Evolutionary conservation across 1,139 yeast genomes (phyloP), one percentile per base, ranked within the genome.

Genomic region (Chernovozyma sophiae-reginae): DNA sequence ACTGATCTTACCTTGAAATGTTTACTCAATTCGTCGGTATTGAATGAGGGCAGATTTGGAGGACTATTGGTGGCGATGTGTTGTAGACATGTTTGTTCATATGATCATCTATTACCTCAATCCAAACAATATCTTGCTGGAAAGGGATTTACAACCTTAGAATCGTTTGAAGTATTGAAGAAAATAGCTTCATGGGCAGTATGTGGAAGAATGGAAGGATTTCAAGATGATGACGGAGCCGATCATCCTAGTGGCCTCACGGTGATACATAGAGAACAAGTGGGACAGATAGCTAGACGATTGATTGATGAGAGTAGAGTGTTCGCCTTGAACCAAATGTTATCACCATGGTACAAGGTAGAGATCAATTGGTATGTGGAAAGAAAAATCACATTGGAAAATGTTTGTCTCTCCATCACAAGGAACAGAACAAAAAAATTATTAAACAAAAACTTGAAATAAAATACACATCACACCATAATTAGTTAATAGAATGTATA

Each of bases 61-160:
- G 95, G 94, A 0, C 56, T 84, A 41, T 61, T 84, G 31, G 86
- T 89, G 31, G 97, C 97, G n/a, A 81, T 89, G 86, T 89, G 97
- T 52, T 89, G 97, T 57, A 71, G 97, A 42, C 97, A 89, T 53
- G 80, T 81, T n/a, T 89, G 97, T 52, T 56, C 66, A 19, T 71
- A 72, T 37, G 60, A 65, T 8, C 74, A 74, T 56, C 51, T 83
- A 31, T 52, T 81, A 49, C 66, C 76, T 38, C 62, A 76, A 55
- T 69, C 85, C 42, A 56, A 62, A 32, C 47, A 48, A 4, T 78
- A 53, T 40, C 65, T 81, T 29, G 48, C 54, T 8, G 27, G 40
- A 3, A 43, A 49, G n/a, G 75, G 63, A 23, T 42, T 68, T 58
- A 44, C 43, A 3, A 54, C 57, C 8, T 51, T 37, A 3, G 53